Evolutionary conservation across 2,329 filamentous ascomycete species (phyloP).

Genomic region (Ceratocystis lukuohia): DNA sequence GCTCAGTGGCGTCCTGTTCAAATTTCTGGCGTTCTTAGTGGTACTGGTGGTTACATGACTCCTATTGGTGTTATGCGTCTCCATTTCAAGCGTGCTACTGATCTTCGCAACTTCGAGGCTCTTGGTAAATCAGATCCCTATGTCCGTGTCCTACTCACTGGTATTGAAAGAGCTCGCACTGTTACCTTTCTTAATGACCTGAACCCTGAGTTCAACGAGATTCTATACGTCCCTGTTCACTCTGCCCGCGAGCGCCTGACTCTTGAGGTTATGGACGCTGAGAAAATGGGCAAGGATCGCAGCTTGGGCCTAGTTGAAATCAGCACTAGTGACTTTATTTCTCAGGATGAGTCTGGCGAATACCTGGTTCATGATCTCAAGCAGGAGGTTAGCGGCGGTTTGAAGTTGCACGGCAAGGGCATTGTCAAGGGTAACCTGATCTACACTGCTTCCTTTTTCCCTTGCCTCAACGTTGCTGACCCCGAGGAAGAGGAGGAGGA

Average conservation of each 20-base stretch:
- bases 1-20: slow-evolving; percentile 93
- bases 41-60: slow-evolving; percentile 78
- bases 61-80: slow-evolving; percentile 92
- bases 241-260: slow-evolving; percentile 68
- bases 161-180: slow-evolving; percentile 78
- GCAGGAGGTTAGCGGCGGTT: slow-evolving; percentile 47
- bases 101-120: slow-evolving; percentile 83
- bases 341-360: slow-evolving; percentile 64
- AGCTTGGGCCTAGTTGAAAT: slow-evolving; percentile 73
- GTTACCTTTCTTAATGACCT: slow-evolving; percentile 95
- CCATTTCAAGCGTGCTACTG: slow-evolving; percentile 71
- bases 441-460: slow-evolving; percentile 82
- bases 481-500: slow-evolving; percentile 79
- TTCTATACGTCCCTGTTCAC: slow-evolving; percentile 86
- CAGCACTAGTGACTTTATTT: slow-evolving; percentile 62
- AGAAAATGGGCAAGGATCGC: slow-evolving; percentile 82
- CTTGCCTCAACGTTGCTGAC: slow-evolving; percentile 73
- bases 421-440: slow-evolving; percentile 65
- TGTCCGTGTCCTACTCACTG: slow-evolving; percentile 73
- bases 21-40: slow-evolving; percentile 60
- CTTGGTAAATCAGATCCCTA: slow-evolving; percentile 97
- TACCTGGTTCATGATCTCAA: slow-evolving; percentile 70
- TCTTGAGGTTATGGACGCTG: slow-evolving; percentile 92
- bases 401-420: slow-evolving; percentile 61
- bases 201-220: slow-evolving; percentile 89